phyloP scores from a whole-genome alignment of 345 rosid genomes.

The Corchorus olitorius region DNA sequence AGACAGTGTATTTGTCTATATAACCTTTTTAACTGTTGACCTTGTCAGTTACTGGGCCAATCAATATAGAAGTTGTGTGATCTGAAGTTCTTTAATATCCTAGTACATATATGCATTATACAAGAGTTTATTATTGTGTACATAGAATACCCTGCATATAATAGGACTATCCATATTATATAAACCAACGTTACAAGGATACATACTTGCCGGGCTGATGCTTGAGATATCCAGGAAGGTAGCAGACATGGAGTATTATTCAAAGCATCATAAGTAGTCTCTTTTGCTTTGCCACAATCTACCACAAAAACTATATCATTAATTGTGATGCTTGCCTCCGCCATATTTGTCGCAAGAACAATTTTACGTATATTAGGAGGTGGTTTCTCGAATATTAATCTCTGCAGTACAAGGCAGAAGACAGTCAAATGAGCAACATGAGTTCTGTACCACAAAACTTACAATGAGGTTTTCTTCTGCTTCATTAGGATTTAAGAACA shows the following conservation, averaged over 20 bases:
- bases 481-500: no score
- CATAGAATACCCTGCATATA: background rate
- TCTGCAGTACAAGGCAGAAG: conserved; percentile 52
- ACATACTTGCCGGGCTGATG: conserved; percentile 87
- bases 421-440: conserved; percentile 1
- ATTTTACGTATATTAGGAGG: conserved; percentile 84
- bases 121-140: background rate
- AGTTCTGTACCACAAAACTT: background rate
- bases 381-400: conserved; percentile 81
- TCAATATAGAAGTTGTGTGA: background rate
- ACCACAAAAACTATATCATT: conserved; percentile 92
- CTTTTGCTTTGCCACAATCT: conserved; percentile 99
- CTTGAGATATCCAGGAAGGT: conserved; percentile 98
- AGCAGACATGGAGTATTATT: conserved; percentile 98
- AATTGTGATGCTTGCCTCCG: conserved; percentile 97
- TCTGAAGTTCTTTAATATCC: background rate
- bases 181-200: conserved; percentile 19
- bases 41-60: background rate
- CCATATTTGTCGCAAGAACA: conserved; percentile 97
- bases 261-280: conserved; percentile 98
- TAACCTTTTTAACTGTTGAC: no score
- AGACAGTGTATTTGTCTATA: no score
- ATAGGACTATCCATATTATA: background rate
- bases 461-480: background rate
- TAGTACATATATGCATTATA: background rate